Conservation (phyloP, 106 monocot genomes). For the Allium fistulosum region DNA sequence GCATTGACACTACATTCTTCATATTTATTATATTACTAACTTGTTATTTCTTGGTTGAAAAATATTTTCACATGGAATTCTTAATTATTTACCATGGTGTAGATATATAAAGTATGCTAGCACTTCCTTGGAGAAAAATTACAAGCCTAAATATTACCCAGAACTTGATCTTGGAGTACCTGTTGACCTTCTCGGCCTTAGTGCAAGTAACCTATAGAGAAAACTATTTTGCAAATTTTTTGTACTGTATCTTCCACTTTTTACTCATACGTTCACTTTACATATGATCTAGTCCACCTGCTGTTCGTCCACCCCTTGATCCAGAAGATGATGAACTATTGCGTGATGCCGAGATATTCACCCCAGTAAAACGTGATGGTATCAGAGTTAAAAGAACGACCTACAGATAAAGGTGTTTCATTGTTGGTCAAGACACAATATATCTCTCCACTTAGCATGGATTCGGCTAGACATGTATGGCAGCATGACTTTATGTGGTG, state of each 20-base stretch:
- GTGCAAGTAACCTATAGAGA: conserved; percentile 53
- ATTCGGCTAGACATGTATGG: conserved; percentile 75
- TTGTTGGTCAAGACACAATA: conserved; percentile 99
- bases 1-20: neutral
- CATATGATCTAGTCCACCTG: conserved; percentile 31
- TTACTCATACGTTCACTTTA: neutral
- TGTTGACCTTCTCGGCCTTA: conserved; percentile 87
- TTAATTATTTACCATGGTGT: conserved; percentile 5
- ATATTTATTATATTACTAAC: neutral
- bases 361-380: conserved; percentile 84
- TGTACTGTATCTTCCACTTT: neutral
- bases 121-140: conserved; percentile 74
- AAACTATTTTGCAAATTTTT: neutral
- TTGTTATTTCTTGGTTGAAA: neutral
- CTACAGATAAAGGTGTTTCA: conserved; percentile 81
- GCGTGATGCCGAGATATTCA: conserved; percentile 64
- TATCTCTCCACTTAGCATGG: conserved; percentile 80
- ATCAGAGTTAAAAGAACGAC: conserved; percentile 81
- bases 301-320: conserved; percentile 39
- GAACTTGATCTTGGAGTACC: conserved; percentile 92
- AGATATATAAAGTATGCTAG: conserved; percentile 78
- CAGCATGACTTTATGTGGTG: neutral
- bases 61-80: neutral
- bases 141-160: conserved; percentile 75
- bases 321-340: conserved; percentile 82